These are phyloP conservation scores for Malus sieversii DNA, from an alignment of 306 rosid species.

Conservation along the genomic window DNA sequence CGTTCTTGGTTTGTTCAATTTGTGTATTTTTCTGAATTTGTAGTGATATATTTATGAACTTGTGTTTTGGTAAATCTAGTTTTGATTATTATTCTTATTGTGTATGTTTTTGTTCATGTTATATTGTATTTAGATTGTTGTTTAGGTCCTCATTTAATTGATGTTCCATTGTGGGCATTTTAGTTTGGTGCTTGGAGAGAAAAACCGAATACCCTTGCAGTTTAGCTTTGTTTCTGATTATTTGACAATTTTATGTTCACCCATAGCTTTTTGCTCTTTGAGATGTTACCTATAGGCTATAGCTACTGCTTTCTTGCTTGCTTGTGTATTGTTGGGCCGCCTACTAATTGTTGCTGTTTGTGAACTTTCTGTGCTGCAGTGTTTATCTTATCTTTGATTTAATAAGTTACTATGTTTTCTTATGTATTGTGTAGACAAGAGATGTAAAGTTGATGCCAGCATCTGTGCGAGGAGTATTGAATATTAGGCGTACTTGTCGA, in stretches of 20 bases:
- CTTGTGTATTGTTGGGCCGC: not conserved
- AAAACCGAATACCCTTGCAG: not conserved
- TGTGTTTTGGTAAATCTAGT: not conserved
- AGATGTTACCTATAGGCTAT: not conserved
- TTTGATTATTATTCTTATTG: not conserved
- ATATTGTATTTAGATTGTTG: not conserved
- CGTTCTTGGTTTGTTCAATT: not conserved
- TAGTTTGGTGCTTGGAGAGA: not conserved
- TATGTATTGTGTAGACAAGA: constrained; percentile 47
- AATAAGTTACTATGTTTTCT: constrained; percentile 10
- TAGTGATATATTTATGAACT: not conserved
- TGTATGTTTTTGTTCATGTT: not conserved
- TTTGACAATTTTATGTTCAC: not conserved
- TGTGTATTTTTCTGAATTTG: not conserved
- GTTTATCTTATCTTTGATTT: not conserved
- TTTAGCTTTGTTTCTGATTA: not conserved
- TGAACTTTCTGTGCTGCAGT: not conserved
- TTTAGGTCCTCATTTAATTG: not conserved
- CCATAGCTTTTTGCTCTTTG: not conserved
- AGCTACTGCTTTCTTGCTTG: not conserved
- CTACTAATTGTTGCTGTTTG: not conserved
- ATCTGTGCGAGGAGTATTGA: constrained; percentile 49
- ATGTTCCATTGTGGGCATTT: not conserved
- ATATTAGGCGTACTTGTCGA: constrained; percentile 63
- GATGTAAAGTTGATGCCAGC: constrained; percentile 72